Percentiles rank a stretch among this genome's conserved stretches.
These are phyloP conservation scores for Cyberlindnera xylosilytica DNA, from an alignment of 805 yeast genomes.

Conservation along the genomic window DNA sequence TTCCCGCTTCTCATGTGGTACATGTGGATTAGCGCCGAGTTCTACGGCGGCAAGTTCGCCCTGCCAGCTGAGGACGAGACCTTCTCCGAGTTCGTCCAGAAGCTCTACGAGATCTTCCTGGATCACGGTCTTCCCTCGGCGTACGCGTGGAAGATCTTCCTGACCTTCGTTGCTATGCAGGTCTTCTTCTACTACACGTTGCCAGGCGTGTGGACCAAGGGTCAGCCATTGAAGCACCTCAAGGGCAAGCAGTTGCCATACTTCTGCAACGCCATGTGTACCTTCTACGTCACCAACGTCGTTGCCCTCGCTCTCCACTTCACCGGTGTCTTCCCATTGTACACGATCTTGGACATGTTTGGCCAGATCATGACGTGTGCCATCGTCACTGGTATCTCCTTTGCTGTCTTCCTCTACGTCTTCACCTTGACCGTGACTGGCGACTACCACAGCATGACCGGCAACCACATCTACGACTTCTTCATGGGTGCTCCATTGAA, in stretches of 20 bases:
- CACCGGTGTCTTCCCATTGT: constrained; percentile 69
- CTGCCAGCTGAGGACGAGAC: constrained; percentile 58
- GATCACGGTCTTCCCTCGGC: constrained; percentile 57
- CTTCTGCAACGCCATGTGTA: constrained; percentile 87
- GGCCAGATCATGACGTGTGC: constrained; percentile 94
- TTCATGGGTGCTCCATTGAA: constrained; percentile 98
- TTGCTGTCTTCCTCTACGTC: constrained; percentile 68
- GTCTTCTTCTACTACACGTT: constrained; percentile 71
- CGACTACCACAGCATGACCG: constrained; percentile 89
- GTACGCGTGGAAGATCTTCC: constrained; percentile 67
- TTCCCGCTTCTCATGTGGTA: constrained; percentile 95
- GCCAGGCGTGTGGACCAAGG: constrained; percentile 95
- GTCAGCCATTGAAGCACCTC: constrained; percentile 85
- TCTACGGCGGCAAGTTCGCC: constrained; percentile 72
- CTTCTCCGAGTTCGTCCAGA: constrained; percentile 39
- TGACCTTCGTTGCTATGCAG: constrained; percentile 67
- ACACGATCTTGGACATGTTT: constrained; percentile 73
- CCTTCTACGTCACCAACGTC: constrained; percentile 68
- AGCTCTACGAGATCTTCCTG: constrained; percentile 42
- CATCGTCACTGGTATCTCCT: constrained; percentile 69
- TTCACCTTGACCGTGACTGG: constrained; percentile 61
- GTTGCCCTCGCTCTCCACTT: constrained; percentile 63
- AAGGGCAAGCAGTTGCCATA: constrained; percentile 81
- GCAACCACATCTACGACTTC: constrained; percentile 83
- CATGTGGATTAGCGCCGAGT: constrained; percentile 89